Percentiles rank a stretch among this genome's conserved stretches.
These are phyloP conservation scores for Oryza glaberrima DNA, from an alignment of 176 grass and related monocot species.

Conservation along the genomic window DNA sequence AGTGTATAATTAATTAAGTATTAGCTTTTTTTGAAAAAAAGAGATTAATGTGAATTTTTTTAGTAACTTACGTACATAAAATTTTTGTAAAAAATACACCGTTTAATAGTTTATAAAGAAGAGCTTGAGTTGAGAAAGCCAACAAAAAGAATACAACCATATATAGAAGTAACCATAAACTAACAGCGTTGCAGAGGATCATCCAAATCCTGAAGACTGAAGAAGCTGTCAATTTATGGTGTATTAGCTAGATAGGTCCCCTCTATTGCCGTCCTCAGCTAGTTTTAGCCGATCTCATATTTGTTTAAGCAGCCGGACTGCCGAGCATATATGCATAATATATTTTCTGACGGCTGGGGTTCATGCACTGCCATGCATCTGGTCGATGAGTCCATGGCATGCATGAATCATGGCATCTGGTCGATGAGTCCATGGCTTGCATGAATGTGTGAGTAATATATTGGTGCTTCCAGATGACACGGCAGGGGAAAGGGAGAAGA, in stretches of 20 bases:
- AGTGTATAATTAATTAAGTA: too few relatives aligned
- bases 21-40: too few relatives aligned
- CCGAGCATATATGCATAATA: background rate
- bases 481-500: background rate
- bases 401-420: background rate
- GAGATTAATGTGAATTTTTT: too few relatives aligned
- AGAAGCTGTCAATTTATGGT: background rate
- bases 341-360: too few relatives aligned
- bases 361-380: background rate
- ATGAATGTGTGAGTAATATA: background rate
- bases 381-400: background rate
- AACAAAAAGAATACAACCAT: too few relatives aligned
- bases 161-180: background rate
- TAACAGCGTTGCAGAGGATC: background rate
- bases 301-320: background rate
- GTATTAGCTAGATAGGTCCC: background rate
- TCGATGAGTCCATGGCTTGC: background rate
- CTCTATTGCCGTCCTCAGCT: background rate
- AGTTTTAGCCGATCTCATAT: background rate
- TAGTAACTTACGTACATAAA: too few relatives aligned
- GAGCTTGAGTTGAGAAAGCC: too few relatives aligned
- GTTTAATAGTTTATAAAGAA: too few relatives aligned
- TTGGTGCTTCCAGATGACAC: background rate
- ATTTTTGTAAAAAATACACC: too few relatives aligned
- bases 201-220: background rate